Conservation (phyloP, 2,329 filamentous ascomycete genomes). For the Aspergillus viridinutans region DNA sequence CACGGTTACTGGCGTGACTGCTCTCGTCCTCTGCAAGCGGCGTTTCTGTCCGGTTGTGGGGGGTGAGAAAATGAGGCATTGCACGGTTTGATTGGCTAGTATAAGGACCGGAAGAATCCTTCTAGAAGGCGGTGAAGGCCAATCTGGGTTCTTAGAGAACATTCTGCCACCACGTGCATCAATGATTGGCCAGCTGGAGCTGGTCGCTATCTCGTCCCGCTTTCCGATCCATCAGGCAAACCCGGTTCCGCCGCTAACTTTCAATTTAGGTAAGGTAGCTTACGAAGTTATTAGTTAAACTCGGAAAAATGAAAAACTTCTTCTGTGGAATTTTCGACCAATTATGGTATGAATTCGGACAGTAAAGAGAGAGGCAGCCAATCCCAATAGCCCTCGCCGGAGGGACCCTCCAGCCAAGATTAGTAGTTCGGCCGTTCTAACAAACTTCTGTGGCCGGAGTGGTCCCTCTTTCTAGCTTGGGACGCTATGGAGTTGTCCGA, state of each 20-base stretch:
- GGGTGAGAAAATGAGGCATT: background rate
- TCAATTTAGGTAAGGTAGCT: background rate
- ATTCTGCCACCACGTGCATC: constrained; percentile 32
- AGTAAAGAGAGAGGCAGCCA: background rate
- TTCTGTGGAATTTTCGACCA: background rate
- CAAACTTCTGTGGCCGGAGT: background rate
- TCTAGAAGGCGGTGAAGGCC: constrained; percentile 15
- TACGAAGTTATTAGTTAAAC: background rate
- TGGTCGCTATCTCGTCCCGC: constrained; percentile 7
- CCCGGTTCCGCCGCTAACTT: constrained; percentile 9
- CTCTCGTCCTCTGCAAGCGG: background rate
- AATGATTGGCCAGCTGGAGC: constrained; percentile 24
- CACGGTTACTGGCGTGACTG: background rate
- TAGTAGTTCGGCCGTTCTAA: background rate
- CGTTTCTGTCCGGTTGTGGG: background rate
- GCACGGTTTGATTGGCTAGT: constrained; percentile 7
- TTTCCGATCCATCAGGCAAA: constrained; percentile 3
- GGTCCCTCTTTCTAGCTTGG: constrained; percentile 7
- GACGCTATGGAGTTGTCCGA: constrained; percentile 1
- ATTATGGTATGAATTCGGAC: background rate
- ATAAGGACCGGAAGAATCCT: background rate
- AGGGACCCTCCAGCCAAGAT: background rate
- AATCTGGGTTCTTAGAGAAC: constrained; percentile 1
- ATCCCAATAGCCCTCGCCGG: background rate
- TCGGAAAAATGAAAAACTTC: background rate